Base-by-base conservation (phyloP, 441 rosid species). In the Erodium texanum region DNA sequence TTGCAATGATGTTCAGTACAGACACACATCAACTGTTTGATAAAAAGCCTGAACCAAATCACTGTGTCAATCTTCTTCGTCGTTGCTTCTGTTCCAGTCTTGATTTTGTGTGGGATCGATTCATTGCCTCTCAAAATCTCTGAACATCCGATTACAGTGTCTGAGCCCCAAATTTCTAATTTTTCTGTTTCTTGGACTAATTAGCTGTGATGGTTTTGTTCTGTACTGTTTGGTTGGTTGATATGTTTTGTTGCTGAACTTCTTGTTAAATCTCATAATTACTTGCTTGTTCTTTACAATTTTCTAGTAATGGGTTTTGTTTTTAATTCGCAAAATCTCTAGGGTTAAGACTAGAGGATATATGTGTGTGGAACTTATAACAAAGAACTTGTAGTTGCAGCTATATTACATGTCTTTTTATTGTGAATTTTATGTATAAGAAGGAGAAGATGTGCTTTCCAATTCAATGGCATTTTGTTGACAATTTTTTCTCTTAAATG, bases 41-140 rank as follows among this genome's bases (percentile, higher is more conserved):
- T 59, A 14, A 59, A 59, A 59, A 2, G 27, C 63, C 63, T 24
- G n/a, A 59, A 59, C n/a, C n/a, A 59, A 23, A 59, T 23, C 63
- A 24, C 29, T 0, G 5, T 5, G 14, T 58, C 20, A 58, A 22
- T 3, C 6, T 59, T 59, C 63, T 11, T 59, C 29, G 22, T 59
- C 63, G 4, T 59, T 24, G 63, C 23, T 11, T 59, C 63, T 59
- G 63, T 59, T 24, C 63, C 63, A 20, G 1, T 59, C 27, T 59
- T 3, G 29, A 59, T 11, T 12, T 24, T 59, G 15, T 9, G 23
- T 56, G 32, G n/a, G 32, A 10, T 59, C 19, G 32, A 59, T 59
- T 18, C 56, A n/a, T 48, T 48, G 54, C 18, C 59, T 52, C 59
- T 23, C 23, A 22, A 22, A 58, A 18, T 7, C 18, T 0, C 43